Evolutionary conservation across 768 basidiomycete species (phyloP).

Genomic region (Mycena metata): DNA sequence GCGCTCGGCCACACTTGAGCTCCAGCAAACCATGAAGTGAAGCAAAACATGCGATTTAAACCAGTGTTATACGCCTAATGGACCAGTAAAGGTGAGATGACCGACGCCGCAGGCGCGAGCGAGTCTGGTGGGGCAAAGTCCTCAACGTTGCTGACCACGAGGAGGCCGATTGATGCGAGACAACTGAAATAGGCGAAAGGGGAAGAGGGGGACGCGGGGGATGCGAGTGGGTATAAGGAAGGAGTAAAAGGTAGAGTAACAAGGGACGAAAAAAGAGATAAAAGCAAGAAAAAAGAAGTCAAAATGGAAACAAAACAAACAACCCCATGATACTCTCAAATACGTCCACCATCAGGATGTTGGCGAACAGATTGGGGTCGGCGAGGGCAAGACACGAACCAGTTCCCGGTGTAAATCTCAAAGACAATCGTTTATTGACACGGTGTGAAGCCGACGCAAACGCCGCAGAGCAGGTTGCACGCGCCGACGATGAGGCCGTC

Average conservation of each 20-base stretch:
- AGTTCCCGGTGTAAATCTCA: too few relatives aligned
- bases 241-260: too few relatives aligned
- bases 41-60: too few relatives aligned
- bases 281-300: constrained; percentile 13
- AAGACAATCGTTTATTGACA: too few relatives aligned
- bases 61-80: too few relatives aligned
- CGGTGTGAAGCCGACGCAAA: constrained; percentile 97
- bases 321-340: constrained; percentile 93
- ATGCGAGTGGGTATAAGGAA: too few relatives aligned
- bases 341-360: constrained; percentile 96
- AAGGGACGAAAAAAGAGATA: neutral
- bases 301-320: constrained; percentile 63
- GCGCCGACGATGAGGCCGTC: constrained; percentile 94
- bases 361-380: constrained; percentile 95
- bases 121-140: constrained; percentile 62
- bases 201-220: too few relatives aligned
- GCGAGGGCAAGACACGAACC: too few relatives aligned
- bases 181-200: too few relatives aligned
- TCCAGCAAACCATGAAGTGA: too few relatives aligned
- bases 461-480: constrained; percentile 95
- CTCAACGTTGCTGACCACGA: constrained; percentile 77
- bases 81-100: constrained; percentile 54
- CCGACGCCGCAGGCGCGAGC: constrained; percentile 47
- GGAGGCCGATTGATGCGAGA: constrained; percentile 79
- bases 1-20: too few relatives aligned